Conservation (phyloP, 139 green algal species). For the Tetraselmis striata region DNA sequence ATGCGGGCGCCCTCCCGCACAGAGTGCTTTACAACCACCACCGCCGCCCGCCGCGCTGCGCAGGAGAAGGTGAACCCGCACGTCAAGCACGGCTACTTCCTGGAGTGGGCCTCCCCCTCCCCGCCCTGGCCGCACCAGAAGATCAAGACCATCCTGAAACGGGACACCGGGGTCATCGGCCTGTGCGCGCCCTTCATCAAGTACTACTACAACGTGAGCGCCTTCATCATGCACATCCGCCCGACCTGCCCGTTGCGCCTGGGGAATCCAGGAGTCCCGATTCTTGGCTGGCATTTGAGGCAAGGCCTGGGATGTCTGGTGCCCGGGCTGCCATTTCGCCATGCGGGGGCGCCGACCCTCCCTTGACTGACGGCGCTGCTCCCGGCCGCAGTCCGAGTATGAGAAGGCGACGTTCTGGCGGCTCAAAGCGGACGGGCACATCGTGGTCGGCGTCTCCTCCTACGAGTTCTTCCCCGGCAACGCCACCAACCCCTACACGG, state of each 20-base stretch:
- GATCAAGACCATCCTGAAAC: conserved; percentile 13
- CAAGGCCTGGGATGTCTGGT: background rate
- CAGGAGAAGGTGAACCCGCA: background rate
- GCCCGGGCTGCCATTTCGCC: background rate
- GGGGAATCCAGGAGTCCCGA: too few species aligned
- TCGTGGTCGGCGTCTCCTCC: conserved; percentile 23
- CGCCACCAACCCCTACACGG: conserved; percentile 24
- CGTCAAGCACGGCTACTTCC: conserved; percentile 4
- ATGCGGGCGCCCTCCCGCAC: too few species aligned
- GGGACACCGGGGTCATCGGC: conserved; percentile 19
- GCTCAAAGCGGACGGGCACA: conserved; percentile 20
- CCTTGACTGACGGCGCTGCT: too few species aligned
- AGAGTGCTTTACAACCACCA: too few species aligned
- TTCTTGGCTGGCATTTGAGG: background rate
- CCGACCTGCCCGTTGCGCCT: too few species aligned
- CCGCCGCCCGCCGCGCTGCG: too few species aligned
- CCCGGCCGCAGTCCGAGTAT: background rate
- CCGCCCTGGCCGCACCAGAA: conserved; percentile 22
- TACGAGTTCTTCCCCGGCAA: conserved; percentile 31
- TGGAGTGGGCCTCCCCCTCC: conserved; percentile 8
- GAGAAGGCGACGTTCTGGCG: conserved; percentile 22
- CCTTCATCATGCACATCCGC: background rate
- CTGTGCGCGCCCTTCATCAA: conserved; percentile 23
- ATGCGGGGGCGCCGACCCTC: too few species aligned
- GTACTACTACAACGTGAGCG: conserved; percentile 18